Conservation (phyloP, 495 filamentous ascomycete species). For the Neurospora hispaniola region DNA sequence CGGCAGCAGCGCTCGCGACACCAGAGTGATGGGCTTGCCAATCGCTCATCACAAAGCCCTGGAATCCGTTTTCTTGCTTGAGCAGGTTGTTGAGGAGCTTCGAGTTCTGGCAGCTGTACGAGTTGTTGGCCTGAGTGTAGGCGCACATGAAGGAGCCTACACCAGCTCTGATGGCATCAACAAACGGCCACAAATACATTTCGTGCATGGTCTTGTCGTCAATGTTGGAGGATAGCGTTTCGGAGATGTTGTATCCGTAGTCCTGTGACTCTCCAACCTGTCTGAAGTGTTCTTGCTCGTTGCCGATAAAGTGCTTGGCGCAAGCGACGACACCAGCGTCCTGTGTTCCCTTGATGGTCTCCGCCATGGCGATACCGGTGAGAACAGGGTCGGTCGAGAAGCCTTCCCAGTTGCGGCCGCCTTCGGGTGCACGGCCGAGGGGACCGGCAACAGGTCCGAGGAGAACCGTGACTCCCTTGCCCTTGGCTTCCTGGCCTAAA, state of each 20-base stretch:
- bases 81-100: conserved; percentile 71
- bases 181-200: conserved; percentile 68
- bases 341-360: conserved; percentile 74
- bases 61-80: conserved; percentile 88
- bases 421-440: conserved; percentile 60
- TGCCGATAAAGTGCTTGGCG: conserved; percentile 71
- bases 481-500: conserved; percentile 70
- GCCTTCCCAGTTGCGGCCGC: conserved; percentile 88
- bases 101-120: conserved; percentile 75
- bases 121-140: conserved; percentile 88
- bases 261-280: conserved; percentile 51
- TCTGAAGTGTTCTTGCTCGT: conserved; percentile 78
- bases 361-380: conserved; percentile 59
- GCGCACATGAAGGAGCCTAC: conserved; percentile 89
- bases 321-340: conserved; percentile 71
- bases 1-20: conserved; percentile 66
- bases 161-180: conserved; percentile 40
- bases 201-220: conserved; percentile 96
- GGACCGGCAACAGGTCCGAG: conserved; percentile 88
- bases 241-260: conserved; percentile 53
- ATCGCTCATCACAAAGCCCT: conserved; percentile 87
- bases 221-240: conserved; percentile 67
- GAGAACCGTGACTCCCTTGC: conserved; percentile 76
- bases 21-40: conserved; percentile 85
- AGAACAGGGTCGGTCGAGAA: conserved; percentile 67